Evolutionary conservation across 2,329 filamentous ascomycete genomes (phyloP).

Genomic region (Penicillium sp.): DNA sequence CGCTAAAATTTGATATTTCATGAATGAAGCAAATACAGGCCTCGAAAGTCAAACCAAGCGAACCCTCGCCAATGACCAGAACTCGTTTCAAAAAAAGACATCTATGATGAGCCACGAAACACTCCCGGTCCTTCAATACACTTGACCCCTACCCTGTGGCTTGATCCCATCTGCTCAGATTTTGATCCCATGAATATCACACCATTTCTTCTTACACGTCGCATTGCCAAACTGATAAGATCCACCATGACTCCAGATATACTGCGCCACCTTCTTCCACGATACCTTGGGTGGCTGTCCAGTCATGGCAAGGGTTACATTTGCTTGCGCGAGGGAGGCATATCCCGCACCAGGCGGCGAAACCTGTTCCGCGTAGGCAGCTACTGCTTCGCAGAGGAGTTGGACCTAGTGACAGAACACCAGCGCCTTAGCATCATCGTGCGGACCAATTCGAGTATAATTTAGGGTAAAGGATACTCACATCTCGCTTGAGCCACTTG

Average conservation of each 20-base stretch:
- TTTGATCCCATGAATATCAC: conserved; percentile 44
- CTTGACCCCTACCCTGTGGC: too few species aligned
- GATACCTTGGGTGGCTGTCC: conserved; percentile 49
- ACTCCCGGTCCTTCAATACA: background rate
- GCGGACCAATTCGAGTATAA: too few species aligned
- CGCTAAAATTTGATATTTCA: too few species aligned
- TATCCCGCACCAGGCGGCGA: background rate
- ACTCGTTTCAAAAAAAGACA: background rate
- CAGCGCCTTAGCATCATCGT: too few species aligned
- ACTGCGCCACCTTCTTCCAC: conserved; percentile 62
- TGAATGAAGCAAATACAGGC: too few species aligned
- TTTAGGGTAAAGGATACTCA: conserved; percentile 31
- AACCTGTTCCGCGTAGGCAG: conserved; percentile 21
- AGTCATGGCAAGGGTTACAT: conserved; percentile 7
- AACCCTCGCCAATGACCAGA: background rate
- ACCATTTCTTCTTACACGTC: conserved; percentile 65
- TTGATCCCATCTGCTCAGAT: conserved; percentile 7
- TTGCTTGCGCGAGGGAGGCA: background rate
- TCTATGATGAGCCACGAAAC: background rate
- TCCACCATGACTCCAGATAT: conserved; percentile 55
- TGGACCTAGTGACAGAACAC: conserved; percentile 32
- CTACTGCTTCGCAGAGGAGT: conserved; percentile 45
- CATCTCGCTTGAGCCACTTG: conserved; percentile 47
- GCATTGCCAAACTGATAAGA: conserved; percentile 63
- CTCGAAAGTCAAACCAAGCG: background rate